Evolutionary conservation across 768 basidiomycete genomes (phyloP).

Genomic region (Cyclocybe cylindracea): DNA sequence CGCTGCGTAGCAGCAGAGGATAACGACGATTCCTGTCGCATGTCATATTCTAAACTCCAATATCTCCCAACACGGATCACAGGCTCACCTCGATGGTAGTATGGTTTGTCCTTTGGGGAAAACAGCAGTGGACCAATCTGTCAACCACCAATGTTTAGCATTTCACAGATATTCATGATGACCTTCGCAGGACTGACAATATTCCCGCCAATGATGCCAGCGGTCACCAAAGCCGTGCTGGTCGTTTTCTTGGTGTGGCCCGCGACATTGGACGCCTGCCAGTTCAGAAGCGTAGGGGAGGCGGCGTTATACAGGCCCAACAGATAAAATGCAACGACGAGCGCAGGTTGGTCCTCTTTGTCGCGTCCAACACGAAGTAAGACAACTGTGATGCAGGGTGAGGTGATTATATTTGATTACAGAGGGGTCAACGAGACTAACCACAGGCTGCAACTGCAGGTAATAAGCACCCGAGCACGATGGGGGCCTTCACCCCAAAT

Average conservation of each 20-base stretch:
- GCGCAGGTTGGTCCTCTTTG: constrained; percentile 22
- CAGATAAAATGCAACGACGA: constrained; percentile 33
- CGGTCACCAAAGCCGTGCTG: constrained; percentile 21
- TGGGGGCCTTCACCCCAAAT: constrained; percentile 24
- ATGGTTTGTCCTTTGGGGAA: constrained; percentile 11
- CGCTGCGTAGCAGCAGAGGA: constrained; percentile 12
- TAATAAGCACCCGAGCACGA: constrained; percentile 21
- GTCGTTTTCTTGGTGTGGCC: constrained; percentile 34
- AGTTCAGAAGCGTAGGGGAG: constrained; percentile 28
- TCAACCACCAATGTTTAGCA: constrained; percentile 18
- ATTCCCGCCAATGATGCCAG: constrained; percentile 24
- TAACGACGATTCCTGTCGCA: constrained; percentile 10
- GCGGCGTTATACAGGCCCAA: constrained; percentile 21
- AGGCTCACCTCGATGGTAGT: constrained; percentile 14
- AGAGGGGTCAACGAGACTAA: constrained; percentile 5
- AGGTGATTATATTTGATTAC: background rate
- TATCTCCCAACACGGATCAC: too few relatives aligned
- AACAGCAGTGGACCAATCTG: constrained; percentile 17
- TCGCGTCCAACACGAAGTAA: constrained; percentile 24
- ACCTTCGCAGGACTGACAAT: constrained; percentile 17
- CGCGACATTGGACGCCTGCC: constrained; percentile 36
- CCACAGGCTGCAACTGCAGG: constrained; percentile 25
- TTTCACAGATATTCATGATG: background rate
- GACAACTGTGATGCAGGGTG: constrained; percentile 17
- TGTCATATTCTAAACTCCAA: background rate